Percentiles rank a stretch among this genome's conserved stretches.
Conservation (phyloP, 2,329 filamentous ascomycete species). For the Aspergillus brunneoviolaceus region DNA sequence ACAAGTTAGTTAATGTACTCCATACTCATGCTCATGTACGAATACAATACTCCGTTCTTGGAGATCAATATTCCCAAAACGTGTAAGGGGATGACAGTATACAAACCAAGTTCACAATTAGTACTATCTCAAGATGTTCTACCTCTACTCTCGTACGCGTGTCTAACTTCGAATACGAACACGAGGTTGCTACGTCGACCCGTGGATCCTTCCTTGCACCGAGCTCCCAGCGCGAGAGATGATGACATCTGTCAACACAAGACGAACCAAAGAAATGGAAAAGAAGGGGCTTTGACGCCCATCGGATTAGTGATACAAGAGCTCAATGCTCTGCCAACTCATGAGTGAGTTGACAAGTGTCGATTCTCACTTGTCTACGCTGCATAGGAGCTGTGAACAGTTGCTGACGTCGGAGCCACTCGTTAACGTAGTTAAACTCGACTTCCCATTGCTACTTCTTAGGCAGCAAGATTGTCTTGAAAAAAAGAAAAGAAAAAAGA, state of each 20-base stretch:
- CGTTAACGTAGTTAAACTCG: background rate
- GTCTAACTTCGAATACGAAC: conserved; percentile 13
- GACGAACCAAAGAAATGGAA: background rate
- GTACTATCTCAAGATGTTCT: background rate
- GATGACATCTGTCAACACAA: background rate
- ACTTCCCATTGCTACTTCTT: background rate
- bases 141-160: background rate
- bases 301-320: background rate
- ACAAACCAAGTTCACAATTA: no score
- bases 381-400: background rate
- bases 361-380: no score
- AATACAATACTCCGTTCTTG: no score
- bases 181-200: conserved; percentile 4
- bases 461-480: background rate
- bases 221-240: background rate
- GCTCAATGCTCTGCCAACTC: background rate
- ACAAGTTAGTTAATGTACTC: no score
- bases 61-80: no score
- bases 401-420: background rate
- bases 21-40: no score
- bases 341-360: no score
- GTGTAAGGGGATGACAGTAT: no score
- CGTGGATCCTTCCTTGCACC: background rate
- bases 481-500: background rate
- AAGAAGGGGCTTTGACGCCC: background rate